Evolutionary conservation across 768 basidiomycete species (phyloP).

Genomic region (Leccinum variicolor): DNA sequence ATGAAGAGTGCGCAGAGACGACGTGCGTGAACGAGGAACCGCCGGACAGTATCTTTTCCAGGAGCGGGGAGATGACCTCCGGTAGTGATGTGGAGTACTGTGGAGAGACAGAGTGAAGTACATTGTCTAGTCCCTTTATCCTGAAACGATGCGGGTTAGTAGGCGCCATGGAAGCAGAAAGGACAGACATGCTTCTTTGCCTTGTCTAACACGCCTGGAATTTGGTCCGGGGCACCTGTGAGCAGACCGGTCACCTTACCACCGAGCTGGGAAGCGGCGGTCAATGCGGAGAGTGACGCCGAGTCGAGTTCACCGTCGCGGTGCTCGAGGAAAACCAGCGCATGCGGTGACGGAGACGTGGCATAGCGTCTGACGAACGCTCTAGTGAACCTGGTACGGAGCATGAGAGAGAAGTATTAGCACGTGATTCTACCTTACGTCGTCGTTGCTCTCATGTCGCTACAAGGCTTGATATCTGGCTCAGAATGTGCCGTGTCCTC

Average conservation of each 20-base stretch:
- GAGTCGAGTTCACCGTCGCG: constrained; percentile 77
- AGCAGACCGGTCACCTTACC: constrained; percentile 82
- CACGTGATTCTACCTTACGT: constrained; percentile 17
- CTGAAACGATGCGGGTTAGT: constrained; percentile 35
- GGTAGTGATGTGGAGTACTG: constrained; percentile 69
- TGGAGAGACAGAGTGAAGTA: constrained; percentile 68
- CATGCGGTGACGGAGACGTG: constrained; percentile 59
- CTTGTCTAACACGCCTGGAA: constrained; percentile 62
- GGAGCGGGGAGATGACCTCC: constrained; percentile 77
- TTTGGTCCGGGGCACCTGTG: constrained; percentile 64
- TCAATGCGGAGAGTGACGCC: constrained; percentile 84
- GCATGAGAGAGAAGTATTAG: constrained; percentile 8
- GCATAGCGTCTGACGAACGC: constrained; percentile 45
- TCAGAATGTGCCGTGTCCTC: constrained; percentile 82
- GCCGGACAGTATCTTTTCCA: constrained; percentile 68
- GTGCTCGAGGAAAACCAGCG: constrained; percentile 90
- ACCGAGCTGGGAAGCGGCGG: constrained; percentile 83
- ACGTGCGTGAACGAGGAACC: constrained; percentile 80
- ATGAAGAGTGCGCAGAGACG: constrained; percentile 87
- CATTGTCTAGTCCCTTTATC: constrained; percentile 59
- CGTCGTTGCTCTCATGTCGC: constrained; percentile 47
- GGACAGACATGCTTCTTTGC: constrained; percentile 67
- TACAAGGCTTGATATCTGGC: constrained; percentile 80
- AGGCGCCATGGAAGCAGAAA: constrained; percentile 4
- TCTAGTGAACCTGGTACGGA: constrained; percentile 29